Evolutionary conservation across 1,139 yeast genomes (phyloP).

Genomic region (Taphrina pruni): DNA sequence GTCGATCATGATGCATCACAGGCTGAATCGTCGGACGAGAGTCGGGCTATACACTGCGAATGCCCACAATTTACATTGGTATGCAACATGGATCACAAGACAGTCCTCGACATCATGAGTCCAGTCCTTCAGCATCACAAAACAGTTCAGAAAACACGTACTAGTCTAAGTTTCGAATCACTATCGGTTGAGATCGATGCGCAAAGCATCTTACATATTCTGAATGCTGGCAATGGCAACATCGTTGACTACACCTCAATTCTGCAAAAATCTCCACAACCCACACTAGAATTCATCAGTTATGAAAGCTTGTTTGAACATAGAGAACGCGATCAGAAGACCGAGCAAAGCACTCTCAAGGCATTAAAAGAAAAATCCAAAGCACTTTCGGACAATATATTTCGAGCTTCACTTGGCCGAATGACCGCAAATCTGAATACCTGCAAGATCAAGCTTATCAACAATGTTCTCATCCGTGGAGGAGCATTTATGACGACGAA

Average conservation of each 20-base stretch:
- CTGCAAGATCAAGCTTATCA: background rate
- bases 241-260: conserved; percentile 19
- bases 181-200: conserved; percentile 1
- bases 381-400: conserved; percentile 1
- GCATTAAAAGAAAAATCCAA: conserved; percentile 28
- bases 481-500: background rate
- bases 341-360: conserved; percentile 11
- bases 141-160: background rate
- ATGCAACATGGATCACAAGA: background rate
- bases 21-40: background rate
- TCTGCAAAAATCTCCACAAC: conserved; percentile 14
- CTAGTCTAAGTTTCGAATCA: conserved; percentile 9
- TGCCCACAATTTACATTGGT: background rate
- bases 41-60: background rate
- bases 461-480: background rate
- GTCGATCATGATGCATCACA: background rate
- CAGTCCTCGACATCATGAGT: background rate
- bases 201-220: background rate
- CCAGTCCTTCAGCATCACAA: background rate
- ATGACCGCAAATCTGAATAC: background rate
- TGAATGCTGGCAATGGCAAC: background rate
- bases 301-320: conserved; percentile 28
- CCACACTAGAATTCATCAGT: conserved; percentile 21
- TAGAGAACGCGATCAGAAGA: conserved; percentile 11
- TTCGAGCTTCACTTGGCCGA: conserved; percentile 23